phyloP scores from a whole-genome alignment of 305 asterid species.

The Caryopteris hybrid region DNA sequence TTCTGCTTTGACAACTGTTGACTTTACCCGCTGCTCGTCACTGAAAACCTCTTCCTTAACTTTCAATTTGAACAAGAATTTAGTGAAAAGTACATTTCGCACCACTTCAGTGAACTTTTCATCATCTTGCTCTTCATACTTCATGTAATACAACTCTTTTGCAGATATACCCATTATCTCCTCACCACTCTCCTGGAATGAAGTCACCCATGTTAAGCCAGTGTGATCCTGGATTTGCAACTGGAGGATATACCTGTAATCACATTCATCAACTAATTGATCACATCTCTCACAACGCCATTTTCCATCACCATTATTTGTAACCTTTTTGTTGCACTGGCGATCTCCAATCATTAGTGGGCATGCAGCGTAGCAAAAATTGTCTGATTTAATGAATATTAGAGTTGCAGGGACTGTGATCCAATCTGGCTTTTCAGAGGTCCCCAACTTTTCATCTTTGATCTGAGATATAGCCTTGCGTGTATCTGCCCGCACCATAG shows the following conservation, averaged over 20 bases:
- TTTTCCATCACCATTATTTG: slow-evolving; percentile 73
- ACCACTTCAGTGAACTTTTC: slow-evolving; percentile 58
- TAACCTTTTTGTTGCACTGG: slow-evolving; percentile 80
- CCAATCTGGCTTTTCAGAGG: slow-evolving; percentile 95
- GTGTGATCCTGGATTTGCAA: slow-evolving; percentile 91
- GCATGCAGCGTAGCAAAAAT: slow-evolving; percentile 78
- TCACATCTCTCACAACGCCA: slow-evolving; percentile 84
- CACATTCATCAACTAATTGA: slow-evolving; percentile 62
- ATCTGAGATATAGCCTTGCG: slow-evolving; percentile 82
- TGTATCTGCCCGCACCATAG: slow-evolving; percentile 44
- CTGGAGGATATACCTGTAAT: slow-evolving; percentile 79
- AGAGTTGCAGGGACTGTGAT: slow-evolving; percentile 70
- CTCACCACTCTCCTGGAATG: slow-evolving; percentile 82
- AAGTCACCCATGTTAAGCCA: slow-evolving; percentile 80
- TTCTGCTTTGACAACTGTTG: slow-evolving; percentile 73
- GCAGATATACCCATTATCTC: slow-evolving; percentile 83
- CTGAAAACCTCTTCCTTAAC: slow-evolving; percentile 81
- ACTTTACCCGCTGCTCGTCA: slow-evolving; percentile 84
- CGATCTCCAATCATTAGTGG: slow-evolving; percentile 75
- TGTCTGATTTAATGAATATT: slow-evolving; percentile 57
- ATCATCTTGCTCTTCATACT: slow-evolving; percentile 81
- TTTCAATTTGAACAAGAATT: slow-evolving; percentile 64
- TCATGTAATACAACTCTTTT: slow-evolving; percentile 57
- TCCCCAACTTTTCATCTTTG: slow-evolving; percentile 84
- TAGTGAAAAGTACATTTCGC: slow-evolving; percentile 46